phyloP scores from a whole-genome alignment of 306 rosid genomes.

The Dryas alaskensis region DNA sequence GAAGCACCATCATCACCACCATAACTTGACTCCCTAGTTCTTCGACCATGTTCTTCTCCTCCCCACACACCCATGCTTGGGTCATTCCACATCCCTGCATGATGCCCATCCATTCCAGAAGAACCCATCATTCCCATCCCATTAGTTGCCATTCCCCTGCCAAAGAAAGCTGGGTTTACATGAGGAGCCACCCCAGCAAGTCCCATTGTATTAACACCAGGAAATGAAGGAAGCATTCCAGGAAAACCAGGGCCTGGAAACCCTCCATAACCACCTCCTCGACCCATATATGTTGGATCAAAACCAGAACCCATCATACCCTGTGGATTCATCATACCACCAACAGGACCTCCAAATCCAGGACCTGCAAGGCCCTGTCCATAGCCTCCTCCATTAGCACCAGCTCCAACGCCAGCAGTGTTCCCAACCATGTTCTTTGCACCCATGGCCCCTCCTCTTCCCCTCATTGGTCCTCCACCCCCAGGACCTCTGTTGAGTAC shows the following conservation, averaged over 20 bases:
- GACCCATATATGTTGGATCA: slow-evolving; percentile 52
- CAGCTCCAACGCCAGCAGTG: slow-evolving; percentile 33
- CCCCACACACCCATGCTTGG: slow-evolving; percentile 48
- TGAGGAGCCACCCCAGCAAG: slow-evolving; percentile 52
- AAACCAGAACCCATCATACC: slow-evolving; percentile 53
- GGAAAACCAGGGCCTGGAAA: slow-evolving; percentile 47
- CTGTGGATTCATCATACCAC: slow-evolving; percentile 44
- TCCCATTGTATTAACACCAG: slow-evolving; percentile 40
- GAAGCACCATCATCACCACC: slow-evolving; percentile 51
- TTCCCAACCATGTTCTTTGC: slow-evolving; percentile 34
- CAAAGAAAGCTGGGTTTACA: slow-evolving; percentile 57
- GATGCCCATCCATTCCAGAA: slow-evolving; percentile 43
- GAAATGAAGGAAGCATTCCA: slow-evolving; percentile 48
- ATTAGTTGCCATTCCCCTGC: slow-evolving; percentile 42
- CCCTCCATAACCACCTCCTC: slow-evolving; percentile 50
- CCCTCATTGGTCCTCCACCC: slow-evolving; percentile 36
- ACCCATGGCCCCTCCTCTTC: slow-evolving; percentile 49
- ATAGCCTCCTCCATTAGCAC: slow-evolving; percentile 37
- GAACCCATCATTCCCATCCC: slow-evolving; percentile 55
- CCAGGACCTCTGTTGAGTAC: slow-evolving; percentile 38
- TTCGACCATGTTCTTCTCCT: slow-evolving; percentile 43
- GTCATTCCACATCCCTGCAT: slow-evolving; percentile 48
- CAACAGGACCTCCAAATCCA: slow-evolving; percentile 38
- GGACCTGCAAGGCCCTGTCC: slow-evolving; percentile 46
- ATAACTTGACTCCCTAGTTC: slow-evolving; percentile 46